Base-by-base conservation (phyloP, 2,329 filamentous ascomycete genomes). In the Trichoderma sp. region DNA sequence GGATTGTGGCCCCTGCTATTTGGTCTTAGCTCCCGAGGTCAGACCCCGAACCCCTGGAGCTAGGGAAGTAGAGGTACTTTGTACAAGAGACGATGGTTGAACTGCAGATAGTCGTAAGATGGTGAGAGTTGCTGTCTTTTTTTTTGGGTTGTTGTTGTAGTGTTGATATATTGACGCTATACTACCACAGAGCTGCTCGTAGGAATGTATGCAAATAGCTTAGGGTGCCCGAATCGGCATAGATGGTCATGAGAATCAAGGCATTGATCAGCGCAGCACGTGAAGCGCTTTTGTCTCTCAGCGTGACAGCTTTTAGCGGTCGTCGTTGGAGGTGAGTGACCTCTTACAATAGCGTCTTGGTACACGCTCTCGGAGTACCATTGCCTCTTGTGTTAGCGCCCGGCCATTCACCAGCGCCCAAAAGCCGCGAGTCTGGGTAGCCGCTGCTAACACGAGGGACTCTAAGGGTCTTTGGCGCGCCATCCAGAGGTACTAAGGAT, bases 1-100 rank as follows among this genome's bases (percentile, higher is more conserved):
- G 59, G 59, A 52, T 56, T 12, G 50, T 64, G 64, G 53, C 22
- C 39, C 58, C 50, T 37, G 35, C 34, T 29, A 13, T 39, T 48
- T 64, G 35, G 32, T 52, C 34, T 68, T 68, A 68, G 66, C 42
- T 68, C 66, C 66, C 66, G 66, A 57, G 58, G 42, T 32, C 25
- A 34, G 53, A 58, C 45, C 27, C 19, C 37, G n/a, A 37, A 63
- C 66, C 66, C 66, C 66, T 68, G 66, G 59, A 57, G 66, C 66
- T 68, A 68, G 34, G 27, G 15, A 53, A 50, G 60, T 53, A 54
- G 17, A 42, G n/a, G 48, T 64, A 53, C 48, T n/a, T 50, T 29
- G 3, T 50, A 27, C 12, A 17, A 13, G 50, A 27, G 29, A n/a
- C 4, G 19, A 34, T 37, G 8, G 50, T 29, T 53, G 25, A n/a